A percentile compares a stretch with the other conserved stretches of the same genome.
phyloP scores from a whole-genome alignment of 805 yeast species.

The Saccharomycopsis synnaedendra region DNA sequence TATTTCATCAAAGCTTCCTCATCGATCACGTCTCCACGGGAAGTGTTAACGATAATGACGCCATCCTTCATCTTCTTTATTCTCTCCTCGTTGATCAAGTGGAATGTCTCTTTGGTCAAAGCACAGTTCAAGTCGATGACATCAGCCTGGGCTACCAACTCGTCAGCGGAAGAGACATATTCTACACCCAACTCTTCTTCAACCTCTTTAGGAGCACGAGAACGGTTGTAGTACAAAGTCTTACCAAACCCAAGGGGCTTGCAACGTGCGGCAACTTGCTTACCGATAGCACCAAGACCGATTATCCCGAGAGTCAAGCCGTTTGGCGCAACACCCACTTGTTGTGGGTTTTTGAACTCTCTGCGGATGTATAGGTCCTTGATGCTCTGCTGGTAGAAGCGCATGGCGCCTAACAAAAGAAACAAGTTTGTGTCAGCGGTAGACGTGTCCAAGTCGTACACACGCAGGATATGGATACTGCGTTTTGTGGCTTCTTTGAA shows the following conservation, averaged over 20 bases:
- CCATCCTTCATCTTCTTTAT: slow-evolving; percentile 68
- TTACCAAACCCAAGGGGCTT: slow-evolving; percentile 33
- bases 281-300: slow-evolving; percentile 39
- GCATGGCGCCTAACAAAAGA: slow-evolving; percentile 37
- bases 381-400: slow-evolving; percentile 36
- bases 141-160: slow-evolving; percentile 21
- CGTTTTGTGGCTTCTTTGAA: slow-evolving; percentile 28
- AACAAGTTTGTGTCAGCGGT: slow-evolving; percentile 49
- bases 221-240: slow-evolving; percentile 30
- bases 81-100: slow-evolving; percentile 33
- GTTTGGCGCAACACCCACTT: slow-evolving; percentile 29
- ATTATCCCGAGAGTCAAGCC: slow-evolving; percentile 34
- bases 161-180: slow-evolving; percentile 20
- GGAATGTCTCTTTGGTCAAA: slow-evolving; percentile 27
- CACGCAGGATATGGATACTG: slow-evolving; percentile 39
- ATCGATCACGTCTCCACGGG: slow-evolving; percentile 78
- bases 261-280: slow-evolving; percentile 30
- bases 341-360: slow-evolving; percentile 34
- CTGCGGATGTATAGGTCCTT: slow-evolving; percentile 22
- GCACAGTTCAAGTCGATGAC: slow-evolving; percentile 30
- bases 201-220: slow-evolving; percentile 23
- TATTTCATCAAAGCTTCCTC: slow-evolving; percentile 46
- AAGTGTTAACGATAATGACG: slow-evolving; percentile 67
- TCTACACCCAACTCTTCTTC: slow-evolving; percentile 25
- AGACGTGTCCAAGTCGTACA: slow-evolving; percentile 39